phyloP scores from a whole-genome alignment of 2,329 filamentous ascomycete genomes.

The Apiospora kogelbergensis region DNA sequence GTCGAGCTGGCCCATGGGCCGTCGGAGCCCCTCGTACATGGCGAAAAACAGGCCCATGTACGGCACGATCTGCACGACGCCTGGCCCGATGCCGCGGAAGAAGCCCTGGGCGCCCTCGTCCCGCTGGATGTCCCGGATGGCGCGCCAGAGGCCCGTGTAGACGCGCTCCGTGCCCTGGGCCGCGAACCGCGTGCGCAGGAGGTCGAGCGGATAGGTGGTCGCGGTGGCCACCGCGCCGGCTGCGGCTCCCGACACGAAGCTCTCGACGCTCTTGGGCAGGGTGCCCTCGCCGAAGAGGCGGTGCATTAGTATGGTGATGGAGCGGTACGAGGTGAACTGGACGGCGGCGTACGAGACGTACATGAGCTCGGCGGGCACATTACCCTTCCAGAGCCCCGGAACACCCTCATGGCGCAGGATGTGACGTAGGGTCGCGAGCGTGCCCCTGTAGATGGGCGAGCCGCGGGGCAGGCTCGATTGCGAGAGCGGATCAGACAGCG shows the following conservation, averaged over 20 bases:
- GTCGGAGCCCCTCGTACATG: conserved; percentile 75
- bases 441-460: conserved; percentile 68
- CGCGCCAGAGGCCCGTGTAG: conserved; percentile 70
- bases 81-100: conserved; percentile 83
- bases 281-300: conserved; percentile 41
- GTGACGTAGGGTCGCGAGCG: conserved; percentile 69
- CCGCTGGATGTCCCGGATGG: conserved; percentile 69
- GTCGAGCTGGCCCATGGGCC: conserved; percentile 53
- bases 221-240: conserved; percentile 83
- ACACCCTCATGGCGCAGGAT: conserved; percentile 83
- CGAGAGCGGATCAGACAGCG: conserved; percentile 71
- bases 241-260: conserved; percentile 79
- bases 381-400: conserved; percentile 93
- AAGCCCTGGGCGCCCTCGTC: conserved; percentile 79
- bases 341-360: conserved; percentile 88
- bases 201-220: conserved; percentile 86
- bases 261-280: conserved; percentile 68
- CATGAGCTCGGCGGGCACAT: conserved; percentile 90
- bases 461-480: conserved; percentile 45
- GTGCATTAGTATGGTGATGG: conserved; percentile 66
- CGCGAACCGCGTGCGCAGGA: conserved; percentile 93
- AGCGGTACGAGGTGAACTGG: conserved; percentile 89
- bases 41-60: conserved; percentile 98
- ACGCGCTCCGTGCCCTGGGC: conserved; percentile 80
- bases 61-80: conserved; percentile 83